These are phyloP conservation scores for Colletotrichum sp. DNA, from an alignment of 2,329 filamentous ascomycete genomes.

Conservation along the genomic window DNA sequence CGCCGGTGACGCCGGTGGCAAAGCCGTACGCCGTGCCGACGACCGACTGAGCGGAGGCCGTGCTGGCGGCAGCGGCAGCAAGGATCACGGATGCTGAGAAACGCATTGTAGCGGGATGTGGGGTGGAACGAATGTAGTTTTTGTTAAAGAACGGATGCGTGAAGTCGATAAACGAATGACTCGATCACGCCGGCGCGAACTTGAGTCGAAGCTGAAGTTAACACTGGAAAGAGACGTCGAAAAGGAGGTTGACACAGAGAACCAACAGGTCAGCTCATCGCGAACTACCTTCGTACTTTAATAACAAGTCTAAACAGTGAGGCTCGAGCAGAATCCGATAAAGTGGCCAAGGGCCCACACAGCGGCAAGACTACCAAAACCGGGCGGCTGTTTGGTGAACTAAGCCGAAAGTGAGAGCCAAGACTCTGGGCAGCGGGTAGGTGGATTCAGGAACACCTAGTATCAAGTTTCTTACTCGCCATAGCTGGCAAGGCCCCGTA, in stretches of 20 bases:
- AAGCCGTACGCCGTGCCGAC: slow-evolving; percentile 33
- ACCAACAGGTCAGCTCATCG: neutral
- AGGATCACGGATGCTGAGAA: slow-evolving; percentile 39
- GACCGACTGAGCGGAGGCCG: slow-evolving; percentile 29
- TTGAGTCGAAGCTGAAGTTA: neutral
- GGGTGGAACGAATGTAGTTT: neutral
- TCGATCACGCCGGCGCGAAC: neutral
- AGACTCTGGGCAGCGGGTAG: neutral
- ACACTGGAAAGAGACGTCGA: neutral
- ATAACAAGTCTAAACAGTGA: neutral
- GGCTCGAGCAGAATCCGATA: neutral
- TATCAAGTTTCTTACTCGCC: neutral
- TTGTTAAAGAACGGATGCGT: neutral
- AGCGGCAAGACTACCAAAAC: neutral
- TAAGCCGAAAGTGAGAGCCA: neutral
- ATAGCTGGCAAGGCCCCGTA: neutral
- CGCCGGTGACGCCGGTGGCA: slow-evolving; percentile 51
- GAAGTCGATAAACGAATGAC: neutral
- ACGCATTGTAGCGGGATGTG: slow-evolving; percentile 2
- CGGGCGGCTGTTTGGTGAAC: neutral
- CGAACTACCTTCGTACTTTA: neutral
- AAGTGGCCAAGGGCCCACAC: neutral
- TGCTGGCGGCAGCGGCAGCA: slow-evolving; percentile 18
- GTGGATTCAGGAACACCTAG: neutral
- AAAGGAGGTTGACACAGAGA: neutral